These are phyloP conservation scores for Nicotiana obtusifolia DNA, from an alignment of 257 asterid genomes.

Conservation along the genomic window DNA sequence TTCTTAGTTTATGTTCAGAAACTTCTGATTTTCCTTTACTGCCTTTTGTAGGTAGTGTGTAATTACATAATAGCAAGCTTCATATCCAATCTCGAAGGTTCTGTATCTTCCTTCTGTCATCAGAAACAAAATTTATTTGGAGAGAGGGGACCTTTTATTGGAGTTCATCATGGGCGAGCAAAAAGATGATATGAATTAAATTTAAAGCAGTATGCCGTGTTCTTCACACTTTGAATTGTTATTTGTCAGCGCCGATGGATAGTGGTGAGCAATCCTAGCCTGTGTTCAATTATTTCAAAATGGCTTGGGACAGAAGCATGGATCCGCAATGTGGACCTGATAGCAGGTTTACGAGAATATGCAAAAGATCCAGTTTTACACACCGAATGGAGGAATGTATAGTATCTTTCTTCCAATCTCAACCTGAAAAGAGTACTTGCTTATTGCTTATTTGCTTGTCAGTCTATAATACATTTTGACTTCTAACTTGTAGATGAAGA, in stretches of 20 bases:
- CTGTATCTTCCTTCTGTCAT: background rate
- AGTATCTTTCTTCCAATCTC: slow-evolving; percentile 7
- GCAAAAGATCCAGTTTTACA: slow-evolving; percentile 38
- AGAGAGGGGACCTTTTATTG: background rate
- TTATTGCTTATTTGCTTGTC: slow-evolving; percentile 2
- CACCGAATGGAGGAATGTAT: slow-evolving; percentile 42
- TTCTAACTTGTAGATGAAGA: slow-evolving; percentile 31
- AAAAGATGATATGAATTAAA: background rate
- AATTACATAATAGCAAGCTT: background rate
- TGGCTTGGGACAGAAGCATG: slow-evolving; percentile 56
- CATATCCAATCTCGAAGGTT: background rate
- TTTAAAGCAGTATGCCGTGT: background rate
- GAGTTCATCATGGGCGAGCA: background rate
- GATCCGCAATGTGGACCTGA: slow-evolving; percentile 41
- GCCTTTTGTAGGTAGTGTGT: background rate
- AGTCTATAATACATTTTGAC: background rate
- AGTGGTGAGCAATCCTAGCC: slow-evolving; percentile 52
- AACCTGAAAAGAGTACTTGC: background rate
- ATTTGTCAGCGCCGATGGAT: slow-evolving; percentile 46
- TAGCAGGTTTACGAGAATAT: slow-evolving; percentile 39
- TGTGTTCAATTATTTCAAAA: slow-evolving; percentile 43
- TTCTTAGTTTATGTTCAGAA: background rate
- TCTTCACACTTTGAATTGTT: slow-evolving; percentile 1
- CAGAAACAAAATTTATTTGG: background rate
- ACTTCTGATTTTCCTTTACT: background rate